Evolutionary conservation across 305 asterid genomes (phyloP).

Genomic region (Ajuga reptans): DNA sequence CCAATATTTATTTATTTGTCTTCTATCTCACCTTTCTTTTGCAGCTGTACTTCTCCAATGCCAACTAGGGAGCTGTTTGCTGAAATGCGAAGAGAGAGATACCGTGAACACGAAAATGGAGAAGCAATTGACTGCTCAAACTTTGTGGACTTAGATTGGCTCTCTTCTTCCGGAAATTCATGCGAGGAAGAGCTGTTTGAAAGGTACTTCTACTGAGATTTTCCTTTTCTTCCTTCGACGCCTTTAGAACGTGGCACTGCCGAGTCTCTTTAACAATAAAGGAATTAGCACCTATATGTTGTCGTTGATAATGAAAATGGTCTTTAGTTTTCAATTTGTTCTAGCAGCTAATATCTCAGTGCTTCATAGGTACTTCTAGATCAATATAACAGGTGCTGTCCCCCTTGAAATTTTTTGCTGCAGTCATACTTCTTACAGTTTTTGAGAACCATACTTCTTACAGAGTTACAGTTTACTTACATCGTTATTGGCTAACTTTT

Average conservation of each 20-base stretch:
- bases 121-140: slow-evolving; percentile 75
- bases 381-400: background rate
- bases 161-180: slow-evolving; percentile 90
- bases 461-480: background rate
- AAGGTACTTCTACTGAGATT: slow-evolving; percentile 43
- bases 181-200: slow-evolving; percentile 80
- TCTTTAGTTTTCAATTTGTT: background rate
- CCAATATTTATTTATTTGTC: background rate
- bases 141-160: slow-evolving; percentile 90
- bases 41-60: slow-evolving; percentile 54
- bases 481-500: background rate
- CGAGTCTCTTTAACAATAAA: background rate
- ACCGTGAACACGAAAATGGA: slow-evolving; percentile 50
- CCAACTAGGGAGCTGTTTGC: slow-evolving; percentile 59
- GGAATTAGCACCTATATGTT: background rate
- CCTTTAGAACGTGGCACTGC: background rate
- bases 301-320: background rate
- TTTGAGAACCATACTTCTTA: too few species aligned
- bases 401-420: background rate
- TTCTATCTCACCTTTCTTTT: slow-evolving; percentile 12
- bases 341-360: background rate
- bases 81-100: slow-evolving; percentile 47
- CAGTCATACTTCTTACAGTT: too few species aligned
- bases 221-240: background rate
- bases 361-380: background rate